These are phyloP conservation scores for Pleurotus tuoliensis DNA, from an alignment of 768 basidiomycete species.

Conservation along the genomic window DNA sequence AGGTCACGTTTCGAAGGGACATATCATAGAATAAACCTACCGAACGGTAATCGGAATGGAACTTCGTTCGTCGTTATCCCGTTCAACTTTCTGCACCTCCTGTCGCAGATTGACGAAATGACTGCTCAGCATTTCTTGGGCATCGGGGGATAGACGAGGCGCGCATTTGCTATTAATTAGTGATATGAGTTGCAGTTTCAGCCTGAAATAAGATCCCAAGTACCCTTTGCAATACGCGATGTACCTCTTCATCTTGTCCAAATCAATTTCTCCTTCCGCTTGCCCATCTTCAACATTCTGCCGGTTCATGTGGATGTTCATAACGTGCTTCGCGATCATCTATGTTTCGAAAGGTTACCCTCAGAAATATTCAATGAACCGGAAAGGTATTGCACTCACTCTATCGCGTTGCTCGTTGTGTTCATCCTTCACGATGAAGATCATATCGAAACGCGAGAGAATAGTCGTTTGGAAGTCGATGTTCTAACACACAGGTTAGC, in stretches of 20 bases:
- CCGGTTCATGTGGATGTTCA: slow-evolving; percentile 98
- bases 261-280: slow-evolving; percentile 81
- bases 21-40: slow-evolving; percentile 37
- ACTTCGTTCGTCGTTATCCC: slow-evolving; percentile 94
- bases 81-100: slow-evolving; percentile 92
- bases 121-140: slow-evolving; percentile 93
- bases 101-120: slow-evolving; percentile 93
- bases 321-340: slow-evolving; percentile 96
- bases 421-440: slow-evolving; percentile 98
- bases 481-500: slow-evolving; percentile 43
- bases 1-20: background rate
- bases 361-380: background rate
- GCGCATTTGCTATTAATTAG: slow-evolving; percentile 78
- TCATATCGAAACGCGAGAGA: slow-evolving; percentile 98
- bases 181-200: background rate
- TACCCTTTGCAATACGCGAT: slow-evolving; percentile 95
- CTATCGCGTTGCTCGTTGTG: slow-evolving; percentile 93
- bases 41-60: slow-evolving; percentile 98
- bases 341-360: slow-evolving; percentile 21
- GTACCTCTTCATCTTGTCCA: slow-evolving; percentile 98
- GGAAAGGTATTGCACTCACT: slow-evolving; percentile 36
- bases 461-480: slow-evolving; percentile 99
- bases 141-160: slow-evolving; percentile 87
- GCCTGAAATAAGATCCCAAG: slow-evolving; percentile 13
- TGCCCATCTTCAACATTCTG: slow-evolving; percentile 58